phyloP scores from a whole-genome alignment of 805 yeast species.

The Metschnikowia cubensis region DNA sequence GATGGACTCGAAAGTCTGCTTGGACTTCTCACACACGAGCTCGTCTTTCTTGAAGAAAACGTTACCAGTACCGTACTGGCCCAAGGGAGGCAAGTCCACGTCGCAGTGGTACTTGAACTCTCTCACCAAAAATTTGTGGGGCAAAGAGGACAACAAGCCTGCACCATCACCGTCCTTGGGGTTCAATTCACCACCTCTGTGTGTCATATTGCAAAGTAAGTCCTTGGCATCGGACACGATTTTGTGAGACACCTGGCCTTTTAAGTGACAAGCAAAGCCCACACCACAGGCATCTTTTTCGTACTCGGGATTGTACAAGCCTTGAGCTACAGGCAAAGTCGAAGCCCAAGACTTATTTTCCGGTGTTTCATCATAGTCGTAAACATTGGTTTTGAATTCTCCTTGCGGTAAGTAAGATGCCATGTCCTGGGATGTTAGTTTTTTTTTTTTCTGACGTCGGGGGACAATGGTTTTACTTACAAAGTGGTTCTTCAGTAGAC shows the following conservation, averaged over 20 bases:
- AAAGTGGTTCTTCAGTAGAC: not conserved
- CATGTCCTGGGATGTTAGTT: conserved; percentile 13
- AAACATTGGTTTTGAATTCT: conserved; percentile 42
- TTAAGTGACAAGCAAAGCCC: conserved; percentile 93
- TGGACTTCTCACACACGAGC: conserved; percentile 63
- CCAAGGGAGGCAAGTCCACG: conserved; percentile 66
- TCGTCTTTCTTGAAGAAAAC: conserved; percentile 87
- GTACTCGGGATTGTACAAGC: conserved; percentile 86
- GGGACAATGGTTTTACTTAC: not conserved
- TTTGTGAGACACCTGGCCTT: conserved; percentile 83
- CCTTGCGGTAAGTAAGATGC: conserved; percentile 36
- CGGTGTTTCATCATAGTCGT: conserved; percentile 68
- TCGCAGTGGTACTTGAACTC: conserved; percentile 74
- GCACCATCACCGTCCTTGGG: conserved; percentile 99
- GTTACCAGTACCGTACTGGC: conserved; percentile 95
- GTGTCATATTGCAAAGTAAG: conserved; percentile 95
- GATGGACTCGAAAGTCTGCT: conserved; percentile 72
- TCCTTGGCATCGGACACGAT: conserved; percentile 87
- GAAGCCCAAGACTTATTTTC: conserved; percentile 90
- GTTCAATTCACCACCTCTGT: conserved; percentile 97
- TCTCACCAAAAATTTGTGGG: conserved; percentile 79
- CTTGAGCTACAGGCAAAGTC: conserved; percentile 79
- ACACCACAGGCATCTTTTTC: conserved; percentile 99
- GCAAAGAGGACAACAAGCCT: conserved; percentile 89
- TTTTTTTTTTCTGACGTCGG: not conserved